These are phyloP conservation scores for Papilionanthe hybrid DNA, from an alignment of 116 monocot species.

Conservation along the genomic window DNA sequence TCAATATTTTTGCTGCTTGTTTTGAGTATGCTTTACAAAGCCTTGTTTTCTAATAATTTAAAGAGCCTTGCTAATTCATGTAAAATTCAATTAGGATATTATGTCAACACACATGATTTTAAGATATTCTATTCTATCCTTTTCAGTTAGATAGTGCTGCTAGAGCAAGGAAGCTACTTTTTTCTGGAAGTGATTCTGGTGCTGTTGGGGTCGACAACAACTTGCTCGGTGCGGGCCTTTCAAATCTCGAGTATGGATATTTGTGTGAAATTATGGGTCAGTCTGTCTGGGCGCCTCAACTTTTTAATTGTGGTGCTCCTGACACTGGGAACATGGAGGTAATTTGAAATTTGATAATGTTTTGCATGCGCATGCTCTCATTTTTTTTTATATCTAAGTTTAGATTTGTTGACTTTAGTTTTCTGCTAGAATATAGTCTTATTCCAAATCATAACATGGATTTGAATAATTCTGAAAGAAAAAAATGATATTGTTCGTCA, in stretches of 20 bases:
- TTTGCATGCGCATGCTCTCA: slow-evolving; percentile 3
- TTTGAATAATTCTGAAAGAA: neutral
- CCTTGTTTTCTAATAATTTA: neutral
- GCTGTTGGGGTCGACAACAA: slow-evolving; percentile 14
- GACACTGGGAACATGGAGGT: slow-evolving; percentile 99
- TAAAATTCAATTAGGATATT: neutral
- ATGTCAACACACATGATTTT: slow-evolving; percentile 1
- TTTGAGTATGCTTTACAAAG: neutral
- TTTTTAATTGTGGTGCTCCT: slow-evolving; percentile 95
- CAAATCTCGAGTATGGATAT: slow-evolving; percentile 97
- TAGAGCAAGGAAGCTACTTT: slow-evolving; percentile 82
- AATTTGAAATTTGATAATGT: slow-evolving; percentile 9
- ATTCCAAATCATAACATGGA: neutral
- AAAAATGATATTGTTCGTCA: neutral
- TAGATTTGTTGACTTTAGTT: neutral
- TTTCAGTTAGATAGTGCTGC: slow-evolving; percentile 91
- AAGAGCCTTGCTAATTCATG: neutral
- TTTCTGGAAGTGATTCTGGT: slow-evolving; percentile 32
- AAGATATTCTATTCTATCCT: neutral
- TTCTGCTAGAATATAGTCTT: neutral
- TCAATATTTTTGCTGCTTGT: neutral
- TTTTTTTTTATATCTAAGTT: slow-evolving; percentile 34
- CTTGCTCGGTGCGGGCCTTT: slow-evolving; percentile 83
- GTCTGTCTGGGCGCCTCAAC: slow-evolving; percentile 93
- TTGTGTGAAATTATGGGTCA: slow-evolving; percentile 98